Percentiles rank a stretch among this genome's conserved stretches.
Conservation (phyloP, 345 rosid species). For the Eucalyptus cloeziana region DNA sequence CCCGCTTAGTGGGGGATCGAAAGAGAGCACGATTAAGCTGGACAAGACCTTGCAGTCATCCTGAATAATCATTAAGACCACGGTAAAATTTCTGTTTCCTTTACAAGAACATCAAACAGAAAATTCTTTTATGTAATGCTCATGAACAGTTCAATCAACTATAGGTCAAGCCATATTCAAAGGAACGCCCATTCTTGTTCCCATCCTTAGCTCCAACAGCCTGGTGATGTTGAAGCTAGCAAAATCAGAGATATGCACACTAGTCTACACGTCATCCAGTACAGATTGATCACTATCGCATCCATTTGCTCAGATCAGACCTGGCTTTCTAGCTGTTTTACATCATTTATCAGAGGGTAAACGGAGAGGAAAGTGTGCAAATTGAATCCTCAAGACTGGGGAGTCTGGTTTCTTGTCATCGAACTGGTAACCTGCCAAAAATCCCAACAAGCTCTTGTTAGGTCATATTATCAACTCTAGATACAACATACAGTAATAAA, state of each 20-base stretch:
- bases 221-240: neutral
- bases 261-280: neutral
- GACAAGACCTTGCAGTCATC: neutral
- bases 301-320: neutral
- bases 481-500: neutral
- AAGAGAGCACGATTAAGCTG: neutral
- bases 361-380: constrained; percentile 37
- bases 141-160: neutral
- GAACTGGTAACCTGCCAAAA: constrained; percentile 38
- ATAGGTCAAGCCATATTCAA: neutral
- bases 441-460: neutral
- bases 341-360: constrained; percentile 4
- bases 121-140: neutral
- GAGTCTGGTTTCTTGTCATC: constrained; percentile 40
- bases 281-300: neutral
- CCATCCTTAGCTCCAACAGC: neutral
- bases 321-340: neutral
- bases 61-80: neutral
- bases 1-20: neutral
- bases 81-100: neutral
- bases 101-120: neutral
- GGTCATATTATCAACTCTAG: neutral
- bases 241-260: neutral
- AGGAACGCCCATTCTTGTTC: neutral
- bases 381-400: constrained; percentile 20